A percentile compares a stretch with the other conserved stretches of the same genome.
Evolutionary conservation across 345 rosid genomes (phyloP).

Genomic region (Microthlaspi erraticum): DNA sequence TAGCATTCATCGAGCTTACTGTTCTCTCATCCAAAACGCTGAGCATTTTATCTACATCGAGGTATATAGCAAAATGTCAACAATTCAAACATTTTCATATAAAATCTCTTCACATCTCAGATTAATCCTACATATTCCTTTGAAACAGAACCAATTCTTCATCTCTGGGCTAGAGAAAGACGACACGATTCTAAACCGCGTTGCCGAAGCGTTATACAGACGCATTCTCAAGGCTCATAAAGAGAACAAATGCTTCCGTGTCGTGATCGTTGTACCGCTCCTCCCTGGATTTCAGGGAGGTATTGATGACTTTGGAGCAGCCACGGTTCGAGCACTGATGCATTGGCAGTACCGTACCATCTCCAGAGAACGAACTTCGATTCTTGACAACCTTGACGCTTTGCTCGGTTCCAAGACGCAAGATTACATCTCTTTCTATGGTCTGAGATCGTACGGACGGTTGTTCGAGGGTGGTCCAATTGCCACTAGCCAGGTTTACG

Average conservation of each 20-base stretch:
- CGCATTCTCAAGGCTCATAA: conserved; percentile 77
- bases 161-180: conserved; percentile 88
- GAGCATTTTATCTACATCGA: conserved; percentile 90
- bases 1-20: conserved; percentile 85
- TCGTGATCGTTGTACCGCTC: conserved; percentile 80
- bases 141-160: conserved; percentile 83
- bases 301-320: conserved; percentile 86
- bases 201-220: conserved; percentile 69
- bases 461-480: conserved; percentile 66
- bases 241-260: conserved; percentile 70
- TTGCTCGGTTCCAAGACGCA: conserved; percentile 64
- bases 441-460: conserved; percentile 80
- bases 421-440: conserved; percentile 86
- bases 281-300: conserved; percentile 99
- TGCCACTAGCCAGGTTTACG: conserved; percentile 95
- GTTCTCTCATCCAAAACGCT: conserved; percentile 79
- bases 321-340: conserved; percentile 89
- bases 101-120: background rate
- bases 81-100: conserved; percentile 15
- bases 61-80: conserved; percentile 52
- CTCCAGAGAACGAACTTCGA: conserved; percentile 75
- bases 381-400: conserved; percentile 62
- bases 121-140: background rate
- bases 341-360: conserved; percentile 97
- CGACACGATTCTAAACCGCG: conserved; percentile 77